Evolutionary conservation across 371 early-diverging fungal species (phyloP).

Genomic region (Mucor piriformis): DNA sequence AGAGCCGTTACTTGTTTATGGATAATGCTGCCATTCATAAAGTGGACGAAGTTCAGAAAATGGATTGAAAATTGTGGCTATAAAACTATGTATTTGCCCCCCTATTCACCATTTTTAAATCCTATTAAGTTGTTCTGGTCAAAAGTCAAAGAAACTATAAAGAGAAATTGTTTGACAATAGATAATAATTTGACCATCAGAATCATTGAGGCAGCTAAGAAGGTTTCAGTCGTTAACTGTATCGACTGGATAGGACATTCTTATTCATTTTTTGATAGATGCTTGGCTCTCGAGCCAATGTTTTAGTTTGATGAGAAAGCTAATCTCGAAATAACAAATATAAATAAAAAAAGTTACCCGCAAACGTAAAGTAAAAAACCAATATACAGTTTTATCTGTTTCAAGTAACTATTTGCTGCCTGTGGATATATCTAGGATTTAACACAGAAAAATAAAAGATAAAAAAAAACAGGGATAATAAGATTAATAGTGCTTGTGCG

Average conservation of each 20-base stretch:
- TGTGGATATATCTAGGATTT: too few relatives aligned
- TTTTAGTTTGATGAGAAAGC: too few relatives aligned
- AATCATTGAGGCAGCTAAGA: conserved; percentile 19
- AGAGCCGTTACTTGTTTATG: conserved; percentile 15
- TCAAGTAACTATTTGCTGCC: too few relatives aligned
- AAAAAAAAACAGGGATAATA: too few relatives aligned
- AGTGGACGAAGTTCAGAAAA: conserved; percentile 6
- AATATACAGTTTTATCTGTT: too few relatives aligned
- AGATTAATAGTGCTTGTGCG: too few relatives aligned
- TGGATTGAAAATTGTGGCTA: conserved; percentile 14
- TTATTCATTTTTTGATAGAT: conserved; percentile 25
- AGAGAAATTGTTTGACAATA: conserved; percentile 19
- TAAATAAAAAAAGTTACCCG: too few relatives aligned
- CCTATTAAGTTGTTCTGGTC: conserved; percentile 24
- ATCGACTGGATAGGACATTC: conserved; percentile 21
- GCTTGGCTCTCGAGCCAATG: conserved; percentile 1
- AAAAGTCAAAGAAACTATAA: conserved; percentile 18
- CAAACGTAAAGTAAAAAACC: too few relatives aligned
- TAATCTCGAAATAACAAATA: too few relatives aligned
- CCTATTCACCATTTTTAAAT: conserved; percentile 17
- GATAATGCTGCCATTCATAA: conserved; percentile 23
- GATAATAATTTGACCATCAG: conserved; percentile 15
- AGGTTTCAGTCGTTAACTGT: conserved; percentile 12
- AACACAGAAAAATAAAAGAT: too few relatives aligned
- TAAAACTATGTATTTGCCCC: conserved; percentile 6